A percentile compares a stretch with the other conserved stretches of the same genome.
Conservation (phyloP, 306 rosid genomes). For the Carpinus viminea region DNA sequence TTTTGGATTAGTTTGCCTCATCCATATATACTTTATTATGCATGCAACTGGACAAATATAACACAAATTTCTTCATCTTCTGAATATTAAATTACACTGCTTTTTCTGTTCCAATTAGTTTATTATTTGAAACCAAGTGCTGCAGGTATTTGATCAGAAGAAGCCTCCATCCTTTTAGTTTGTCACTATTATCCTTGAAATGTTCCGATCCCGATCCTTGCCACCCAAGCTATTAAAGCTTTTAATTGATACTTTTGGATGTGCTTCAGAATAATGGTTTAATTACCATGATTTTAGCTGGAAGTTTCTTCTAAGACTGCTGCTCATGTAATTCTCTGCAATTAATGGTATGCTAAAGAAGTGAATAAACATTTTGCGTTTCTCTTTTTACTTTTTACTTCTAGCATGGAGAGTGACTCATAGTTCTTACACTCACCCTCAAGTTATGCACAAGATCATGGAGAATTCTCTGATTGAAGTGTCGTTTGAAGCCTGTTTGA, state of each 20-base stretch:
- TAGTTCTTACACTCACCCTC: too few relatives aligned
- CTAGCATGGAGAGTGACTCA: too few relatives aligned
- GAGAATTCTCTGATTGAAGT: too few relatives aligned
- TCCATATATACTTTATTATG: slow-evolving; percentile 42
- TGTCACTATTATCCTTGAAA: slow-evolving; percentile 64
- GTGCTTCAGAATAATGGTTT: neutral
- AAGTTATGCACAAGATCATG: too few relatives aligned
- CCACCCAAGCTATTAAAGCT: slow-evolving; percentile 19
- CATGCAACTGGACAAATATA: slow-evolving; percentile 64
- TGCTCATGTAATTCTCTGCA: too few relatives aligned
- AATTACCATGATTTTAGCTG: slow-evolving; percentile 4
- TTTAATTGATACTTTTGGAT: slow-evolving; percentile 6
- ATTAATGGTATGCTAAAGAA: too few relatives aligned
- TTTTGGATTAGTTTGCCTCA: slow-evolving; percentile 81
- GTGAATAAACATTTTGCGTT: too few relatives aligned
- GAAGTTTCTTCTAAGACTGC: neutral
- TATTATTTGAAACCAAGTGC: slow-evolving; percentile 40
- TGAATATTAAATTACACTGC: slow-evolving; percentile 38
- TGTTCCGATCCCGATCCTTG: slow-evolving; percentile 53
- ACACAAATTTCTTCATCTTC: slow-evolving; percentile 49
- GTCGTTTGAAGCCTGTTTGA: too few relatives aligned
- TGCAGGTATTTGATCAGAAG: slow-evolving; percentile 40
- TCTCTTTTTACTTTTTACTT: too few relatives aligned
- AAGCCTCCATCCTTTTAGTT: slow-evolving; percentile 63
- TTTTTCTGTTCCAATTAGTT: slow-evolving; percentile 41